A percentile compares a stretch with the other conserved stretches of the same genome.
Evolutionary conservation across 768 basidiomycete genomes (phyloP).

Genomic region (Lentinula detonsa): DNA sequence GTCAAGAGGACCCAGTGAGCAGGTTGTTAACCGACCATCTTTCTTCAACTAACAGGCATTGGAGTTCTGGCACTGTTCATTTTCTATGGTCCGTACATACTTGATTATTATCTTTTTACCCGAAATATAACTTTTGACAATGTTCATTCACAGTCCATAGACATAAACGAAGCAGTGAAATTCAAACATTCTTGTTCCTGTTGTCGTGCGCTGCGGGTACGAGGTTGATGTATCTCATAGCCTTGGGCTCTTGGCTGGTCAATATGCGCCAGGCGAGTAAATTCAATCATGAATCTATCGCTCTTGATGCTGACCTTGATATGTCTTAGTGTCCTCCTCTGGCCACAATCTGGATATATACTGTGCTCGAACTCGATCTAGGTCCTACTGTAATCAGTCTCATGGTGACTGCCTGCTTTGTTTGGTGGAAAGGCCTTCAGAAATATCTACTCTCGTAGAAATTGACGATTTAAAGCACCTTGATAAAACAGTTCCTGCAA

Average conservation of each 20-base stretch:
- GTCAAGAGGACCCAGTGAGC: conserved; percentile 66
- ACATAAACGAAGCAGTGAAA: conserved; percentile 47
- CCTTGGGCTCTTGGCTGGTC: conserved; percentile 59
- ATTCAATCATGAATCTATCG: background rate
- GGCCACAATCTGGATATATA: conserved; percentile 74
- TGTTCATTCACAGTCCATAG: conserved; percentile 20
- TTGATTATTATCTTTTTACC: background rate
- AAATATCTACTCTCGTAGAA: background rate
- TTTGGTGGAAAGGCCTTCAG: conserved; percentile 53
- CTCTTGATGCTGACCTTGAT: background rate
- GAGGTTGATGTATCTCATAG: conserved; percentile 67
- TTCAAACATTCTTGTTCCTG: conserved; percentile 55
- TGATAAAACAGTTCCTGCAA: too few species aligned
- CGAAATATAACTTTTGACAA: background rate
- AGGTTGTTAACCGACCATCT: background rate
- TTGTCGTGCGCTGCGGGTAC: conserved; percentile 52
- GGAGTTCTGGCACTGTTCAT: conserved; percentile 71
- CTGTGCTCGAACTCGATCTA: conserved; percentile 64
- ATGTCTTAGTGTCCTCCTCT: conserved; percentile 62
- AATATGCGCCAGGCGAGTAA: conserved; percentile 68
- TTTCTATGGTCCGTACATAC: conserved; percentile 54
- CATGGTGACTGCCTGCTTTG: conserved; percentile 43
- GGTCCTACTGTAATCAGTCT: conserved; percentile 56
- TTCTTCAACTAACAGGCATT: background rate
- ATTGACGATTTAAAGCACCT: background rate